Evolutionary conservation across 345 rosid genomes (phyloP).

Genomic region (Melastoma malabathricum): DNA sequence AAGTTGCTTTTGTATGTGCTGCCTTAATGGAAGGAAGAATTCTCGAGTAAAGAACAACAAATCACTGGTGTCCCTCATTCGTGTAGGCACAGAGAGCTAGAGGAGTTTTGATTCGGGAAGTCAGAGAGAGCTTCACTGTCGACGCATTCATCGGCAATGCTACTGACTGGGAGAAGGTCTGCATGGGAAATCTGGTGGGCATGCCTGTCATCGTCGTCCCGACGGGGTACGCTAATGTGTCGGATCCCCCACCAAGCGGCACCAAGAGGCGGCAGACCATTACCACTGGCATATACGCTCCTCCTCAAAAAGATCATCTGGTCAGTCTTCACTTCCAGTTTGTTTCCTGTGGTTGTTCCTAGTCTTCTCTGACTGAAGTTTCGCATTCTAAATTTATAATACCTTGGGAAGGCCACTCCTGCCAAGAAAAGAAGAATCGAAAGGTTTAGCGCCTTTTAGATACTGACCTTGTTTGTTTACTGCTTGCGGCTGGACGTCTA

Average conservation of each 20-base stretch:
- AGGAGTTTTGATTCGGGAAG: conserved; percentile 58
- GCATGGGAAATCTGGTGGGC: conserved; percentile 86
- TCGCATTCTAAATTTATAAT: too few species aligned
- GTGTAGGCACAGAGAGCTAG: conserved; percentile 76
- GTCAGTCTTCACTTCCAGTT: conserved; percentile 25
- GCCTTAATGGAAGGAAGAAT: too few species aligned
- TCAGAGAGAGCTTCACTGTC: conserved; percentile 46
- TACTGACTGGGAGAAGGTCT: conserved; percentile 82
- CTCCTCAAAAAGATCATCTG: conserved; percentile 63
- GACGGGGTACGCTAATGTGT: conserved; percentile 38
- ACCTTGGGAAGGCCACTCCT: too few species aligned
- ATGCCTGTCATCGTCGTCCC: conserved; percentile 65
- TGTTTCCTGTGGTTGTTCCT: not conserved
- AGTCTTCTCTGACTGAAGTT: too few species aligned
- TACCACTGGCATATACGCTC: conserved; percentile 71
- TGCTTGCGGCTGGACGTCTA: conserved; percentile 7
- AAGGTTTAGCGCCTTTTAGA: not conserved
- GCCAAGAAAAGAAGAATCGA: too few species aligned
- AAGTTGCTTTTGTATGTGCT: too few species aligned
- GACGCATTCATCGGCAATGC: conserved; percentile 83
- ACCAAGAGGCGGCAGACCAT: conserved; percentile 45
- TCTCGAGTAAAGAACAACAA: too few species aligned
- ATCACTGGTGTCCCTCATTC: not conserved
- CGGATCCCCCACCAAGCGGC: conserved; percentile 37
- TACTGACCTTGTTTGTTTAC: not conserved